Base-by-base conservation (phyloP, 108 stramenopile genomes). In the Ochromonas danica region DNA sequence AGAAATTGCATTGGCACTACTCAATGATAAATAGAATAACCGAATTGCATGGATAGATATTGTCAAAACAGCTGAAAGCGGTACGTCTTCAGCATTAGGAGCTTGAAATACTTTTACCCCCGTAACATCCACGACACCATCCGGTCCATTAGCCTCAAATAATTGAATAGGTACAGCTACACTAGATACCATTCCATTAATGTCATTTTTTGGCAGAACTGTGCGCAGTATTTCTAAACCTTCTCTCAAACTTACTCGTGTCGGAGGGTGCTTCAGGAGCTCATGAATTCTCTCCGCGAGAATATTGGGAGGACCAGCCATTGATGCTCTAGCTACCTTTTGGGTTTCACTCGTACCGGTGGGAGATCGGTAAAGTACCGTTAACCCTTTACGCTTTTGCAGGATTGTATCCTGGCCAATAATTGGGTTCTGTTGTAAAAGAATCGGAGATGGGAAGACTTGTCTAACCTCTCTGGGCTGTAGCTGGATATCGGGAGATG, bases 21-120 rank as follows among this genome's bases (percentile, higher is more conserved):
- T 57, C 51, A 57, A 57, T 57, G 51, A 57, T 57, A 57, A 57
- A 57, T 57, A 57, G 51, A 57, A 57, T 57, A 57, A 57, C 51
- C 51, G 51, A 57, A 57, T 57, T 57, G 51, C 51, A 57, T 57
- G 51, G 51, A 57, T 57, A 57, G 51, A 57, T 57, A 57, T 57
- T 57, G 51, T 57, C 51, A 57, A 57, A 57, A 57, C 51, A 57
- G 51, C 51, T 57, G 51, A 57, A 57, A 57, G 51, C 51, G 51
- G 51, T 57, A 57, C 51, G 51, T 57, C 51, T 57, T 57, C 51
- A 57, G 51, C 51, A 57, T 57, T 57, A 57, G 51, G 51, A 57
- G 51, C 51, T 57, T 57, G 51, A 57, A 57, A 57, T 57, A 57
- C 51, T 57, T 57, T 57, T 57, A 57, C 51, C 51, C 51, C 51